Evolutionary conservation across 202 grass and related monocot genomes (phyloP), one percentile per base, ranked within the genome.

Genomic region (Schoenoplectus triqueter): DNA sequence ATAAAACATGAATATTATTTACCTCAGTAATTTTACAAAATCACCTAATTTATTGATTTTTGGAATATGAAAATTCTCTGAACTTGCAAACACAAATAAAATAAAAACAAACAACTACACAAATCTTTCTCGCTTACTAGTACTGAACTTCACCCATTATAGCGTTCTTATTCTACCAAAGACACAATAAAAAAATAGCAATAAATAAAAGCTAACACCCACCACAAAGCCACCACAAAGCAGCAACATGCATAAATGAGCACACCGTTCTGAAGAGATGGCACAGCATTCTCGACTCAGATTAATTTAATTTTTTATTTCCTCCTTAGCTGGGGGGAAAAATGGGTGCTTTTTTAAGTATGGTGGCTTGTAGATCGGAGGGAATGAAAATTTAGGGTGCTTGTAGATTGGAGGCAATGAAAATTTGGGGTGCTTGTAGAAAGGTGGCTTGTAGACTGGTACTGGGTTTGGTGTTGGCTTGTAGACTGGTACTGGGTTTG

Each of bases 261-360:
- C n/a, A 21, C 66, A 82, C 79, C 39, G 48, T 45, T 63, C 60
- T 64, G 10, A 62, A 65, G 1, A 4, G 6, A 66, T 81, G 21
- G 47, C 56, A 80, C n/a, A 80, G 18, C 18, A 72, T 19, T 8
- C 47, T 46, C 0, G 2, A 80, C 4, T 14, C 64, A 82, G 39
- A 31, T 10, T 84, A 69, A 67, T 40, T 81, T 87, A 93, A 44
- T 70, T 85, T 72, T 91, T 89, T n/a, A 5, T 69, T 18, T 83
- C 80, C 81, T 84, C 70, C 59, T 55, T 31, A 15, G 40, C 78
- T 57, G 88, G 91, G 87, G 84, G 86, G 41, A 86, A 92, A 84
- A 46, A 83, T 40, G 84, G 84, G 61, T 71, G 42, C 60, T 88
- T 84, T 69, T 85, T 85, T 68, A 84, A 84, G 54, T 45, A 72